phyloP scores from a whole-genome alignment of 345 rosid genomes.

The Corchorus olitorius region DNA sequence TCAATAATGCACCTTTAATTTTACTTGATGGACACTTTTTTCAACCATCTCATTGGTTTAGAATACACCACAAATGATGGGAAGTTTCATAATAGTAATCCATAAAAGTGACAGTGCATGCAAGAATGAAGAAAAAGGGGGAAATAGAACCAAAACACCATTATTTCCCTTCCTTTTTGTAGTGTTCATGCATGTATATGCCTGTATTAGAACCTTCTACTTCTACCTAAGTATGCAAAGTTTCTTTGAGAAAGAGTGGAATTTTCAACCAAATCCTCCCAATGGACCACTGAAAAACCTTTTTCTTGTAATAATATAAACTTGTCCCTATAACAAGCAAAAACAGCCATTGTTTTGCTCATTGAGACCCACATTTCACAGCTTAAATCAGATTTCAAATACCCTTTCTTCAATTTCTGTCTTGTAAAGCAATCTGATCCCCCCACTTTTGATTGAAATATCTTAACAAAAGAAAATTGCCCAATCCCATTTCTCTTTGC shows the following conservation, averaged over 20 bases:
- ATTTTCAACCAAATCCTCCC: not conserved
- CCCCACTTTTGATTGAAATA: slow-evolving; percentile 14
- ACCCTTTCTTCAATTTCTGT: not conserved
- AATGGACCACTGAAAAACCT: not conserved
- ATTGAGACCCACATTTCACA: not conserved
- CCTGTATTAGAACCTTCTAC: not conserved
- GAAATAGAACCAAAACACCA: not conserved
- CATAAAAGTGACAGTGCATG: no score
- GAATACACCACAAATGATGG: no score
- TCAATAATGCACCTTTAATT: no score
- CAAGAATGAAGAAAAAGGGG: not conserved
- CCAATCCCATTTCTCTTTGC: not conserved
- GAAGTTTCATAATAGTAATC: no score
- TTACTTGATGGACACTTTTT: no score
- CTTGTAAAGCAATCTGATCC: slow-evolving; percentile 11
- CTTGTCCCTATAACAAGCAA: no score
- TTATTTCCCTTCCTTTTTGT: not conserved
- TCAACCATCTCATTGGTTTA: no score
- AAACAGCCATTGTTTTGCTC: not conserved
- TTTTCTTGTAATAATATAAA: no score
- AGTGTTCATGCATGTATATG: not conserved
- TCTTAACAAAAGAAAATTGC: slow-evolving; percentile 5
- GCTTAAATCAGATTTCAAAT: not conserved
- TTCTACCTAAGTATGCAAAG: not conserved
- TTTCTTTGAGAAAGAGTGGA: not conserved